phyloP scores from a whole-genome alignment of 805 yeast species.

The Scheffersomyces amazonensis region DNA sequence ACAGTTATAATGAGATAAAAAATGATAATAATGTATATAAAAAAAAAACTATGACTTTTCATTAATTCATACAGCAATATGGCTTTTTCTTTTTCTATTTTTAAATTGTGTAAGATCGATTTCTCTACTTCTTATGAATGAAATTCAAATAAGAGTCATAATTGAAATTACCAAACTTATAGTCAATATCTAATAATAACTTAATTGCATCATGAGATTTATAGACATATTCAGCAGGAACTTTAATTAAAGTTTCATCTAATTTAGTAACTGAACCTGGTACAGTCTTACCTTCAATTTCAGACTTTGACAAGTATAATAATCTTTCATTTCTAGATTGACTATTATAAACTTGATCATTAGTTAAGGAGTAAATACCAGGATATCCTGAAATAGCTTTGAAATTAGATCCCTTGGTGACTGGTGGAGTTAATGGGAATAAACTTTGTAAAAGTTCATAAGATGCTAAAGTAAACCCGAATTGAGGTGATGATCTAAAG shows the following conservation, averaged over 20 bases:
- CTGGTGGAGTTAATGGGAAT: slow-evolving; percentile 64
- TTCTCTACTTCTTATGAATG: slow-evolving; percentile 19
- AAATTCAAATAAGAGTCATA: slow-evolving; percentile 43
- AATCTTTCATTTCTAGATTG: slow-evolving; percentile 32
- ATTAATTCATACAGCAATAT: too few species aligned
- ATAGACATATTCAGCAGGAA: slow-evolving; percentile 47
- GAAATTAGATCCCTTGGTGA: slow-evolving; percentile 41
- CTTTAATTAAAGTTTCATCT: slow-evolving; percentile 37
- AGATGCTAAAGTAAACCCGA: slow-evolving; percentile 96
- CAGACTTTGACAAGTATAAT: slow-evolving; percentile 29
- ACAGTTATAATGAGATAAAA: too few species aligned
- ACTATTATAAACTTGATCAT: slow-evolving; percentile 42
- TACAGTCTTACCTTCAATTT: slow-evolving; percentile 2
- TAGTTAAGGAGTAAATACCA: slow-evolving; percentile 42
- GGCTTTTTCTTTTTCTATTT: too few species aligned
- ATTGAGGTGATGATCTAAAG: slow-evolving; percentile 93
- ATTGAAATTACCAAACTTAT: slow-evolving; percentile 57
- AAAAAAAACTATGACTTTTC: too few species aligned
- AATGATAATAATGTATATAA: too few species aligned
- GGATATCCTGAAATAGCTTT: slow-evolving; percentile 45
- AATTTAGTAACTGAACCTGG: slow-evolving; percentile 22
- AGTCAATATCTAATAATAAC: slow-evolving; percentile 60
- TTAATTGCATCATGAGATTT: slow-evolving; percentile 61
- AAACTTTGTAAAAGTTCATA: slow-evolving; percentile 83
- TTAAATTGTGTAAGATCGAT: too few species aligned